Base-by-base conservation (phyloP, 2,329 filamentous ascomycete species). In the Blumeria hordei region DNA sequence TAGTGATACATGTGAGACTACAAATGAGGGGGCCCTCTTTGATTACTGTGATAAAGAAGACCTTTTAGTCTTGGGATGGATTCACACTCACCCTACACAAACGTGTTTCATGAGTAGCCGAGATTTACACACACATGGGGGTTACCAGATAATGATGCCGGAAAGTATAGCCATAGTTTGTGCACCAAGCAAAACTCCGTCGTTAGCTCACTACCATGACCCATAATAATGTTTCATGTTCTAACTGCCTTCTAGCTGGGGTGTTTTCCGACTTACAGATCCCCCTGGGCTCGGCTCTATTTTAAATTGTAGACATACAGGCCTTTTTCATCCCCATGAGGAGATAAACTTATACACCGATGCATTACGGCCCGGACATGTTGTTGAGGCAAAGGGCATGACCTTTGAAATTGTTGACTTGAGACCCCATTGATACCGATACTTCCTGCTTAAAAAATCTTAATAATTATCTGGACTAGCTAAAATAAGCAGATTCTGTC, bases 111-210 rank as follows among this genome's bases (percentile, higher is more conserved):
- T 98, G 85, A 94, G 87, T 65, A 92, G 84, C 52, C 74, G 90
- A 53, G 92, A 98, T 65, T 66, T 96, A 60, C 92, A 98, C 65
- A 98, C 93, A 0, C 90, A 94, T 64, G 81, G 82, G 3, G 88
- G 88, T 10, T 96, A 95, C 66, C 92, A 98, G 68, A 81, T 92
- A 57, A 95, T 95, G 87, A 77, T 96, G 69, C 83, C 88, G 0
- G 92, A 98, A 71, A 93, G 86, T 62, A 88, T 98, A 59, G 92
- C 92, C 3, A 94, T 98, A 63, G 92, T 98, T 41, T 98, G 92
- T 69, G 86, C 92, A 6, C 92, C 92, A 0, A 83, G 76, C 56
- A 86, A 84, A 62, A 72, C 74, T 37, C 85, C 84, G 47, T 83
- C 80, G 78, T 88, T 70, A 70, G 80, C 57, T 74, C 4, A 3